Percentiles rank a stretch among this genome's conserved stretches.
Conservation (phyloP, 2,329 filamentous ascomycete species). For the Teratosphaeria viscida region DNA sequence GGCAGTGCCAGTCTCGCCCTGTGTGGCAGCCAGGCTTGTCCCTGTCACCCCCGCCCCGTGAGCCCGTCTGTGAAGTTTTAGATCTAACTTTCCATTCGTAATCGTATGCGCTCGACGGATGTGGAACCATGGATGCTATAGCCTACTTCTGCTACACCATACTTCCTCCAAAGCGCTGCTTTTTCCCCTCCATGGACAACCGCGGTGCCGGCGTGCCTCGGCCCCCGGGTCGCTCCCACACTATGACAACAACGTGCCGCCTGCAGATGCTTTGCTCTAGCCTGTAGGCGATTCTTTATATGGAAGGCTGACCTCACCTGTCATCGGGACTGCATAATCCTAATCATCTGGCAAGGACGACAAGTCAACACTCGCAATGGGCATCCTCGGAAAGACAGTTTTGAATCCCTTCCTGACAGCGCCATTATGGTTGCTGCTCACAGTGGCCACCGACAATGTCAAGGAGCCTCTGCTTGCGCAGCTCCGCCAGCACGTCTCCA, state of each 20-base stretch:
- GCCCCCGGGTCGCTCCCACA: background rate
- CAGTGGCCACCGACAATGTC: slow-evolving; percentile 18
- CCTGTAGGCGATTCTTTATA: background rate
- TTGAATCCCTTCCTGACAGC: slow-evolving; percentile 21
- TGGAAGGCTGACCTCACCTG: background rate
- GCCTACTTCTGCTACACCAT: no score
- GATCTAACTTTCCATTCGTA: background rate
- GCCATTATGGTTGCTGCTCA: slow-evolving; percentile 20
- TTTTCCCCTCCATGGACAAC: background rate
- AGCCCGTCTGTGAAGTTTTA: background rate
- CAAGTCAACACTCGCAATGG: background rate
- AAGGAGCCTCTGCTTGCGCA: slow-evolving; percentile 19
- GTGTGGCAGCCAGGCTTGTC: background rate
- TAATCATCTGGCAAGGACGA: background rate
- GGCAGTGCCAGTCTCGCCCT: background rate
- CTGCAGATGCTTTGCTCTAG: background rate
- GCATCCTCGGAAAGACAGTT: background rate
- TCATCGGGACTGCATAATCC: background rate
- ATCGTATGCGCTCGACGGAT: background rate
- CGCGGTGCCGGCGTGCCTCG: background rate
- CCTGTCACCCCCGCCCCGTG: background rate
- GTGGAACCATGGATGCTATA: background rate
- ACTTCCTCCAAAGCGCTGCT: background rate
- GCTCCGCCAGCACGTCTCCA: slow-evolving; percentile 18
- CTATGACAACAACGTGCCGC: background rate